phyloP scores from a whole-genome alignment of 306 rosid species.

The Adenanthera pavonina region DNA sequence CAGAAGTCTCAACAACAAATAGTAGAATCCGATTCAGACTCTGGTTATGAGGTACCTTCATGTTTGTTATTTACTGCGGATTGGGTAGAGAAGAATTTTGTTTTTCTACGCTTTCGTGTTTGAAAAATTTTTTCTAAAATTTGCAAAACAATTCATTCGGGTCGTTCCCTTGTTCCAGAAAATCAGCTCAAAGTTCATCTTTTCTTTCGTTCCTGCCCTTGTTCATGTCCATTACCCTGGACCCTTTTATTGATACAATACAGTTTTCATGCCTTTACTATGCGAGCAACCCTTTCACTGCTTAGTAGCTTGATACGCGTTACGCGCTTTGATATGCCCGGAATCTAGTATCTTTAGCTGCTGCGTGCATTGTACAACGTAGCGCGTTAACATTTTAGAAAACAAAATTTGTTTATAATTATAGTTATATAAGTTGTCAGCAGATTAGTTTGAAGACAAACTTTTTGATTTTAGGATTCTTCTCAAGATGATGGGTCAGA shows the following conservation, averaged over 20 bases:
- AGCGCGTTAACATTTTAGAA: neutral
- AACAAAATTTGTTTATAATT: neutral
- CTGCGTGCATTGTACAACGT: neutral
- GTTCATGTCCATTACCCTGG: neutral
- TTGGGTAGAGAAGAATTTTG: neutral
- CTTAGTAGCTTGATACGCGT: neutral
- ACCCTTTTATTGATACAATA: neutral
- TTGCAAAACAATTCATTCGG: neutral
- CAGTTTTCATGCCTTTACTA: neutral
- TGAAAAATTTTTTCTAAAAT: neutral
- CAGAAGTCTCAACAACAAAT: neutral
- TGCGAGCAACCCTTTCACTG: neutral
- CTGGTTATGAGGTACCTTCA: constrained; percentile 40
- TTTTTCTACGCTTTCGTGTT: neutral
- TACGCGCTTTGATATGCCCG: neutral
- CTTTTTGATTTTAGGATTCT: constrained; percentile 39
- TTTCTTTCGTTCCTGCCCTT: neutral
- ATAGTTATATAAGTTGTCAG: neutral
- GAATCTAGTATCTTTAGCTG: neutral
- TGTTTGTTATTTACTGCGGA: neutral
- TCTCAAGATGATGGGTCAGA: constrained; percentile 28
- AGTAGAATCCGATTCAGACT: constrained; percentile 45
- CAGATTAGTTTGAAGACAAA: neutral
- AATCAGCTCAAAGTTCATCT: neutral
- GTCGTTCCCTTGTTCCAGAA: neutral